Percentiles rank a stretch among this genome's conserved stretches.
Conservation (phyloP, 306 rosid genomes). For the Malus sylvestris region DNA sequence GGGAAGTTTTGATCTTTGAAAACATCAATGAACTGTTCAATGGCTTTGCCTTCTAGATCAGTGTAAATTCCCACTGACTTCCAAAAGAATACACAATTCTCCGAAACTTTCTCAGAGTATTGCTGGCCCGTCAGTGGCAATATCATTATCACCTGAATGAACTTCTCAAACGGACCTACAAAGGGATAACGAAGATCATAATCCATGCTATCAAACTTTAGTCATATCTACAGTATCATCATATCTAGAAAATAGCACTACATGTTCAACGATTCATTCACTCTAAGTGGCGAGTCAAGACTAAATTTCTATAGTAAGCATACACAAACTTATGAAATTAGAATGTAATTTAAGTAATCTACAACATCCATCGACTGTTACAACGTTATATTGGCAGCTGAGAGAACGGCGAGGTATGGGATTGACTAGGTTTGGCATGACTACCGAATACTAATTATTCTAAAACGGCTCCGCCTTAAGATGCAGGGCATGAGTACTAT, state of each 20-base stretch:
- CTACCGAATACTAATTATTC: too few relatives aligned
- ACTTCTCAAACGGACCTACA: constrained; percentile 66
- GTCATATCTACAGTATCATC: background rate
- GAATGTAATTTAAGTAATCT: background rate
- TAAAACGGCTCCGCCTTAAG: background rate
- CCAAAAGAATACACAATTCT: constrained; percentile 56
- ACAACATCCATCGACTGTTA: background rate
- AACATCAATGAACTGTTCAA: constrained; percentile 34
- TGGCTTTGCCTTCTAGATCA: constrained; percentile 58
- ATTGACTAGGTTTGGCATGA: too few relatives aligned
- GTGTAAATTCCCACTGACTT: constrained; percentile 58
- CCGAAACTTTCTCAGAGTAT: constrained; percentile 55
- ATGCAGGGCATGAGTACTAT: background rate
- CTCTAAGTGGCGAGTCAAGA: too few relatives aligned
- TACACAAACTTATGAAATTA: background rate
- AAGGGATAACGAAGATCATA: background rate
- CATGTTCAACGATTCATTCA: too few relatives aligned
- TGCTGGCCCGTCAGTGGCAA: constrained; percentile 44
- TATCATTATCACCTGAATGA: constrained; percentile 42
- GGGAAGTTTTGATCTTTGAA: constrained; percentile 47
- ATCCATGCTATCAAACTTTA: too few relatives aligned
- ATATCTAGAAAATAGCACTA: background rate
- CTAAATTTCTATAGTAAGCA: background rate
- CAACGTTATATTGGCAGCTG: background rate
- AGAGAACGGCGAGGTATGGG: background rate